Evolutionary conservation across 176 grass and related monocot genomes (phyloP).

Genomic region (Carex kokanica): DNA sequence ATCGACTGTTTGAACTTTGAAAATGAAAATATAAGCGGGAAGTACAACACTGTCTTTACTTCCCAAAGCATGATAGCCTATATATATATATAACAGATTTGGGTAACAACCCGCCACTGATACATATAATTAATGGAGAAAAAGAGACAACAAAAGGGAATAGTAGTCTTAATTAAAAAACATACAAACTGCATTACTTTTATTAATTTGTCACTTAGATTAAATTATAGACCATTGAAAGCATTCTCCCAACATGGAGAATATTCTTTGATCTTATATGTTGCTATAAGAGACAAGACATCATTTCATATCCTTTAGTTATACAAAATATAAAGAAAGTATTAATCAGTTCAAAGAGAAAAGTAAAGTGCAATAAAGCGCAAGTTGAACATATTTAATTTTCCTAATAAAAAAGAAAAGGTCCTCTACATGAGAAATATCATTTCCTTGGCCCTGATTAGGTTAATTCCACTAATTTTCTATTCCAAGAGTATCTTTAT

Average conservation of each 20-base stretch:
- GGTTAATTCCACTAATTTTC: too few relatives aligned
- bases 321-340: background rate
- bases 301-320: background rate
- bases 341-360: background rate
- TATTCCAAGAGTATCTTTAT: too few relatives aligned
- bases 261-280: slow-evolving; percentile 13
- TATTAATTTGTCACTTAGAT: background rate
- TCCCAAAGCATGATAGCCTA: too few relatives aligned
- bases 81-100: too few relatives aligned
- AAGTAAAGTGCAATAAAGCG: background rate
- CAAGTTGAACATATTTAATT: background rate
- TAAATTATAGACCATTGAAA: background rate
- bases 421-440: background rate
- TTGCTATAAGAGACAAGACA: background rate
- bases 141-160: background rate
- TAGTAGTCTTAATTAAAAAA: background rate
- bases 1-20: too few relatives aligned
- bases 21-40: too few relatives aligned
- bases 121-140: too few relatives aligned
- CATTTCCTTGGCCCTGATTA: background rate
- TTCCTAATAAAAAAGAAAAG: background rate
- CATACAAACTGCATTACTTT: background rate
- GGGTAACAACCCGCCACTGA: too few relatives aligned
- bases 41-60: too few relatives aligned
- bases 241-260: background rate